Evolutionary conservation across 2,329 filamentous ascomycete species (phyloP), one percentile per base, ranked within the genome.

Genomic region (Leptographium flavum): DNA sequence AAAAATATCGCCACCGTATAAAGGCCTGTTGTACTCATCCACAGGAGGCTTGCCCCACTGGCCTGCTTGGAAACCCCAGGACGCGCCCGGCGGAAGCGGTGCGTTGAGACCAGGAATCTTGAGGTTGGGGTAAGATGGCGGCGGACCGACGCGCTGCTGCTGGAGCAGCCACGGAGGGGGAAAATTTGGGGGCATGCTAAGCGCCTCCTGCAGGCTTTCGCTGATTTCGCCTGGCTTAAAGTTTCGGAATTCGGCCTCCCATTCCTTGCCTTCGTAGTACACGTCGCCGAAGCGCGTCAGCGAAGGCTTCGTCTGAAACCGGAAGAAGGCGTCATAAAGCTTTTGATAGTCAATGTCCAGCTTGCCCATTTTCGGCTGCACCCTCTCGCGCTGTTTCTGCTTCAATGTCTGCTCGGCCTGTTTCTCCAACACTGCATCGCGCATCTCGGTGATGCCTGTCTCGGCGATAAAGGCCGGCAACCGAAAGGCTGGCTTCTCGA

Each of bases 261-360:
- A 92, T 60, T 98, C 92, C 62, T 98, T 98, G 59, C 92, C 92
- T 64, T 98, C 92, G 61, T 96, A 96, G 63, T 98, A 98, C n/a
- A 98, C 88, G 62, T 98, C 92, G 35, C 92, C 92, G 55, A 94
- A 98, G 37, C 88, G 77, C 28, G 92, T 96, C 51, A 98, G 68
- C 54, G 87, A 81, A 0, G 92, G 92, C 64, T 98, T 98, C 35
- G 87, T 94, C 66, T 98, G 92, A 60, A 94, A 93, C 48, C 87
- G 79, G 70, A 98, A 98, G 69, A 98, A 98, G 4, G 92, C 92
- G 60, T 96, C 92, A 65, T 96, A 96, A 45, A 96, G 78, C 62
- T 92, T 95, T 59, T 94, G 87, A 62, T 98, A 98, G 63, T 98
- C 92, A 54, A 98, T 96, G 61, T 98, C 92, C 42, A 98, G 72